phyloP scores from a whole-genome alignment of 202 grass and related monocot species.

The Cymbopogon flexuosus region DNA sequence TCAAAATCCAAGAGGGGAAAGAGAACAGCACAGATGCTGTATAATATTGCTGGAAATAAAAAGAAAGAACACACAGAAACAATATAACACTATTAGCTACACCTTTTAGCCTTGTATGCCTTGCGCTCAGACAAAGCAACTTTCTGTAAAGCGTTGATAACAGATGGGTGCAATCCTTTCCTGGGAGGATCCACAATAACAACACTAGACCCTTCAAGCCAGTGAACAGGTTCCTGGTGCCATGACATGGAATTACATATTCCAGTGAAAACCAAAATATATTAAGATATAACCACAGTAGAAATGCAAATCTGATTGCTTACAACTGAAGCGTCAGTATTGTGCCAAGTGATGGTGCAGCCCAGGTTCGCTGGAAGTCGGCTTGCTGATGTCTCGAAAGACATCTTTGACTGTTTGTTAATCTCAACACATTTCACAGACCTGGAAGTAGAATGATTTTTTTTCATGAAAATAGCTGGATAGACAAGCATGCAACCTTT shows the following conservation, averaged over 20 bases:
- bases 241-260: constrained; percentile 41
- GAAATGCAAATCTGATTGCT: constrained; percentile 33
- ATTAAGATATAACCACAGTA: constrained; percentile 1
- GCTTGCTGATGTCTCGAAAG: constrained; percentile 84
- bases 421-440: constrained; percentile 98
- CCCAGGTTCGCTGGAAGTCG: constrained; percentile 66
- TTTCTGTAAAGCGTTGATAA: constrained; percentile 69
- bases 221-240: constrained; percentile 74
- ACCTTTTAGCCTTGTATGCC: constrained; percentile 60
- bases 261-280: constrained; percentile 33
- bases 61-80: constrained; percentile 6
- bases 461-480: constrained; percentile 21
- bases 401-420: constrained; percentile 85
- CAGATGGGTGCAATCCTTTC: constrained; percentile 83
- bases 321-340: constrained; percentile 90
- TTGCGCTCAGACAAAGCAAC: constrained; percentile 62
- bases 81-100: constrained; percentile 4
- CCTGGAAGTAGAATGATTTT: constrained; percentile 44
- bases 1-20: background rate
- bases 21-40: background rate
- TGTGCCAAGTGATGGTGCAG: constrained; percentile 88
- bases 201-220: constrained; percentile 76
- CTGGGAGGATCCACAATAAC: constrained; percentile 95
- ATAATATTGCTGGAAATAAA: constrained; percentile 13
- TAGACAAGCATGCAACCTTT: constrained; percentile 4